Percentiles rank a stretch among this genome's conserved stretches.
phyloP scores from a whole-genome alignment of 139 green algal genomes.

The Chlamydomonas sphaeroides region DNA sequence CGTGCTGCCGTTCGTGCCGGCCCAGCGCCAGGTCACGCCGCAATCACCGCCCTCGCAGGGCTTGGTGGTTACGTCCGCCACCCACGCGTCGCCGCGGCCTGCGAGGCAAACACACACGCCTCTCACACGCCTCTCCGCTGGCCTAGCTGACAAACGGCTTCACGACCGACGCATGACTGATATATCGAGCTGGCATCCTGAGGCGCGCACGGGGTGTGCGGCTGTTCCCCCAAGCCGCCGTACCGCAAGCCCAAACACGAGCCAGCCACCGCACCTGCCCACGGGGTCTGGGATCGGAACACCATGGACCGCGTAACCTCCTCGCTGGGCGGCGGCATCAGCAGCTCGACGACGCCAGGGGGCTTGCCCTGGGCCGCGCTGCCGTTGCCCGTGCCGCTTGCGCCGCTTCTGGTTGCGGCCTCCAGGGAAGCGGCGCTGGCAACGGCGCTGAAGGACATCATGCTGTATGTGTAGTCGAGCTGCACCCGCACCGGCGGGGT shows the following conservation, averaged over 20 bases:
- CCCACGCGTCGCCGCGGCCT: conserved; percentile 9
- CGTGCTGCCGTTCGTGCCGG: neutral
- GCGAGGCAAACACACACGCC: no score
- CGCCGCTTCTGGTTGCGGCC: no score
- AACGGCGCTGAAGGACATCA: neutral
- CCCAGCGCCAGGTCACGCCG: neutral
- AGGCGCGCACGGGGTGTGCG: neutral
- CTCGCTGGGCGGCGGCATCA: conserved; percentile 8
- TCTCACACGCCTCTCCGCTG: no score
- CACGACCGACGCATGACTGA: no score
- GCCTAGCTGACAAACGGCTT: no score
- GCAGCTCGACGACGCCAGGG: neutral
- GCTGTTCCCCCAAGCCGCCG: no score
- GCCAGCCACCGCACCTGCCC: neutral
- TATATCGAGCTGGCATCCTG: neutral
- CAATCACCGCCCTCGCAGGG: neutral
- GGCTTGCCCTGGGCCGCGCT: no score
- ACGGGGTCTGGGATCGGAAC: neutral
- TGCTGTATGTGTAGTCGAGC: neutral
- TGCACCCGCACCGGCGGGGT: neutral
- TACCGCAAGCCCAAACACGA: no score
- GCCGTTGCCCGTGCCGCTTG: no score
- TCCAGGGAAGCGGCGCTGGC: no score
- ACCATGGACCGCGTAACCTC: neutral
- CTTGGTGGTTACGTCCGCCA: neutral